Evolutionary conservation across 768 basidiomycete genomes (phyloP).

Genomic region (Mycena latifolia): DNA sequence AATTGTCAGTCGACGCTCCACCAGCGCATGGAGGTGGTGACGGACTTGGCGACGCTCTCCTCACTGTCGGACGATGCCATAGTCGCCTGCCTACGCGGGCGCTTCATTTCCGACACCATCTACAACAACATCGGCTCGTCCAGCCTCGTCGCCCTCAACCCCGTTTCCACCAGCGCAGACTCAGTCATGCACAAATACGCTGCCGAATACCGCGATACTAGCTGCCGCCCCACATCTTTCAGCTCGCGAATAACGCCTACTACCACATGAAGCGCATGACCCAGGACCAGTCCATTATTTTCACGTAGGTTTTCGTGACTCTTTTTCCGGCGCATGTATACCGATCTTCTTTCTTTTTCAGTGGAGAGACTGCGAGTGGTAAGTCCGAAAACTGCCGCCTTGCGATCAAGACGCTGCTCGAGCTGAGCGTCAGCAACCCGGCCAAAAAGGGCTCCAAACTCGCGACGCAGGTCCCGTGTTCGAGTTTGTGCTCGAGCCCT

Average conservation of each 20-base stretch:
- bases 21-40: slow-evolving; percentile 79
- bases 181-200: slow-evolving; percentile 88
- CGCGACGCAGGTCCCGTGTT: slow-evolving; percentile 89
- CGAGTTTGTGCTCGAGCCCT: slow-evolving; percentile 95
- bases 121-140: slow-evolving; percentile 83
- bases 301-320: slow-evolving; percentile 69
- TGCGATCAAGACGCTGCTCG: slow-evolving; percentile 93
- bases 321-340: slow-evolving; percentile 42
- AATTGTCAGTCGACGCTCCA: slow-evolving; percentile 50
- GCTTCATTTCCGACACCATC: slow-evolving; percentile 87
- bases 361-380: slow-evolving; percentile 93
- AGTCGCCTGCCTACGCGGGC: slow-evolving; percentile 86
- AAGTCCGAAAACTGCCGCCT: slow-evolving; percentile 93
- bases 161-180: slow-evolving; percentile 87
- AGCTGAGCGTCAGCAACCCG: slow-evolving; percentile 87
- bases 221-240: slow-evolving; percentile 91
- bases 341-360: slow-evolving; percentile 45
- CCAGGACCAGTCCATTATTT: slow-evolving; percentile 91
- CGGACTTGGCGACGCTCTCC: slow-evolving; percentile 76
- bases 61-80: slow-evolving; percentile 86
- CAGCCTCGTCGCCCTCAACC: slow-evolving; percentile 88
- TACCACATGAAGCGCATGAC: slow-evolving; percentile 96
- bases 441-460: slow-evolving; percentile 97
- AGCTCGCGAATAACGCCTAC: slow-evolving; percentile 91
- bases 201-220: slow-evolving; percentile 84